phyloP scores from a whole-genome alignment of 2,329 filamentous ascomycete genomes.

The Diaporthe batatas region DNA sequence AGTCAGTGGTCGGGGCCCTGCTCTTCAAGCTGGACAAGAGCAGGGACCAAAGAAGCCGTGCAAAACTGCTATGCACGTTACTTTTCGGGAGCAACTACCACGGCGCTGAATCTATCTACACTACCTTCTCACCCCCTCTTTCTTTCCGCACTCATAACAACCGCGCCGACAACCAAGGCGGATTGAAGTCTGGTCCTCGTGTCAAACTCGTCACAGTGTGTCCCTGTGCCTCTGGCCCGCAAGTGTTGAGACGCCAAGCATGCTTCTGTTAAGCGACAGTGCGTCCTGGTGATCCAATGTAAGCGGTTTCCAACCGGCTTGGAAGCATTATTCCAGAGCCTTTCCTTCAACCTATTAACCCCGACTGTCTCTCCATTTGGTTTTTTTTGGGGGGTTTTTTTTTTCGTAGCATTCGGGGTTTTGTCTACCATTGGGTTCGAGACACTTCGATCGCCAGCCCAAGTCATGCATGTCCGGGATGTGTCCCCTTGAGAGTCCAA shows the following conservation, averaged over 20 bases:
- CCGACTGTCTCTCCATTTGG: not conserved
- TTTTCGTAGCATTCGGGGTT: not conserved
- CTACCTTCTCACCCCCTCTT: not conserved
- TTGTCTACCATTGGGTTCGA: not conserved
- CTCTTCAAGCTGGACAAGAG: not conserved
- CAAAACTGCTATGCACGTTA: constrained; percentile 3
- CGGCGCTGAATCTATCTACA: not conserved
- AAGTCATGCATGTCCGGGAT: not conserved
- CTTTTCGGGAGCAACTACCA: constrained; percentile 2
- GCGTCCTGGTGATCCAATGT: not conserved
- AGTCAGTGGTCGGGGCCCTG: too few species aligned
- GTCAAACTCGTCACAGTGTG: not conserved
- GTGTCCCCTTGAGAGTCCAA: not conserved
- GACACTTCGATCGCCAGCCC: not conserved
- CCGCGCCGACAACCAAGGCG: constrained; percentile 5
- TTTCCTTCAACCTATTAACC: not conserved
- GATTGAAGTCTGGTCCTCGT: not conserved
- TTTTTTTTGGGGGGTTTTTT: not conserved
- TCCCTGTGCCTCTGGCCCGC: not conserved
- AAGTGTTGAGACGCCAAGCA: not conserved
- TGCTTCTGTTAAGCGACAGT: constrained; percentile 7
- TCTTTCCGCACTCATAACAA: not conserved
- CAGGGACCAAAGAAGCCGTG: not conserved
- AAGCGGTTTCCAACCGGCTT: constrained; percentile 26
- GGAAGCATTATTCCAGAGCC: constrained; percentile 17